Evolutionary conservation across 2,329 filamentous ascomycete species (phyloP).

Genomic region (Penicillium griseofulvum): DNA sequence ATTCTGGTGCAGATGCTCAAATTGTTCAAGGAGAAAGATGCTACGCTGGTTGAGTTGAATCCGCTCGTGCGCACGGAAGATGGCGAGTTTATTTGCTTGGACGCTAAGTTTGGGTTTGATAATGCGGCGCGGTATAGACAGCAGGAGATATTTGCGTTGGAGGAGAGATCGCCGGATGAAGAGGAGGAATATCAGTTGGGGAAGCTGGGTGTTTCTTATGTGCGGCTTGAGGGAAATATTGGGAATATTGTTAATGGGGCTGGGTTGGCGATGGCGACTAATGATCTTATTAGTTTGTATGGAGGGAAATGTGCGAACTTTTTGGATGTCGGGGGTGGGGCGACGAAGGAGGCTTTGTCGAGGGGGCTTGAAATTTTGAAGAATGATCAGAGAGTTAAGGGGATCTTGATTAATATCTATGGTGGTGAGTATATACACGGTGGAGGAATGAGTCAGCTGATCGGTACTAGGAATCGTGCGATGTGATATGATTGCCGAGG

Average conservation of each 20-base stretch:
- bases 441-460: neutral
- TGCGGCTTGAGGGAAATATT: constrained; percentile 34
- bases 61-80: constrained; percentile 33
- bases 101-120: constrained; percentile 50
- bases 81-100: constrained; percentile 34
- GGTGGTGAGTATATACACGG: constrained; percentile 20
- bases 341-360: constrained; percentile 27
- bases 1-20: constrained; percentile 34
- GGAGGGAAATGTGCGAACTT: constrained; percentile 36
- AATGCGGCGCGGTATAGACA: constrained; percentile 49
- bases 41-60: constrained; percentile 47
- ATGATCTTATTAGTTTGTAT: constrained; percentile 27
- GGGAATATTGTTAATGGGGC: constrained; percentile 37
- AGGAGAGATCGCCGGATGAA: constrained; percentile 35
- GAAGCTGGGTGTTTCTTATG: constrained; percentile 29
- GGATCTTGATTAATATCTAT: constrained; percentile 58
- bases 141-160: constrained; percentile 38
- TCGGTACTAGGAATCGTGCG: constrained; percentile 45
- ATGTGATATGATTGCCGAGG: constrained; percentile 54
- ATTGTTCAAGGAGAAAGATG: constrained; percentile 49
- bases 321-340: constrained; percentile 32
- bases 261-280: constrained; percentile 38
- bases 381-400: constrained; percentile 24
- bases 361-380: constrained; percentile 31
- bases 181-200: constrained; percentile 38